Evolutionary conservation across 2,329 filamentous ascomycete species (phyloP), one percentile per base, ranked within the genome.

Genomic region (Fusarium anthophilum): DNA sequence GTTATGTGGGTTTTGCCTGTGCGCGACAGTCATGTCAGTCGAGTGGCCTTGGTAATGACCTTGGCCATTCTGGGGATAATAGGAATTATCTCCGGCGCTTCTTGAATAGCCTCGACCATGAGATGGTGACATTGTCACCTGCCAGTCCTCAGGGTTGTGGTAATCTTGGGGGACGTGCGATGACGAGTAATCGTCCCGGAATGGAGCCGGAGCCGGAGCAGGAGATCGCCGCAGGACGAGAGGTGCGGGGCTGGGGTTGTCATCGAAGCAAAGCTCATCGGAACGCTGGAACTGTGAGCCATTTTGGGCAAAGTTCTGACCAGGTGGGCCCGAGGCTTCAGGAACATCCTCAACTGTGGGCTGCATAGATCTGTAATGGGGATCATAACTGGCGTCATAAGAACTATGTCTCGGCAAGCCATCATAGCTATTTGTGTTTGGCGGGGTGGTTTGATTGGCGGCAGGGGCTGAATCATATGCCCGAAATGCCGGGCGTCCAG

Each of bases 321-420:
- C 75, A 8, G 73, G 63, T 13, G 65, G 68, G 8, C 74, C 74
- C 3, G 85, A 83, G 3, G 88, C 87, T 55, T 91, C 89, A 8
- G 90, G 90, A 11, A 87, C 89, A 71, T 92, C 91, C 77, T 92
- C 91, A 11, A 90, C 90, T 12, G 87, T 91, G 6, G 88, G 89
- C 75, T 91, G 90, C 88, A 90, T 87, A 2, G 87, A 86, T 66
- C 85, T 84, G 76, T 84, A 82, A 45, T 86, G 86, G 43, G 80
- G 76, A 60, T 87, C 87, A 38, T 87, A 84, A 8, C 74, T 79
- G 35, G 81, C 78, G 69, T 91, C 88, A 64, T 88, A 88, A 2
- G 88, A 87, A 61, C 86, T 83, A 60, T 89, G 86, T 45, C 85
- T 84, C 5, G 84, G 82, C 3, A 83, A 76, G 3, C 82, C 78